phyloP scores from a whole-genome alignment of 2,329 filamentous ascomycete species.

The Dactylellina haptotyla region DNA sequence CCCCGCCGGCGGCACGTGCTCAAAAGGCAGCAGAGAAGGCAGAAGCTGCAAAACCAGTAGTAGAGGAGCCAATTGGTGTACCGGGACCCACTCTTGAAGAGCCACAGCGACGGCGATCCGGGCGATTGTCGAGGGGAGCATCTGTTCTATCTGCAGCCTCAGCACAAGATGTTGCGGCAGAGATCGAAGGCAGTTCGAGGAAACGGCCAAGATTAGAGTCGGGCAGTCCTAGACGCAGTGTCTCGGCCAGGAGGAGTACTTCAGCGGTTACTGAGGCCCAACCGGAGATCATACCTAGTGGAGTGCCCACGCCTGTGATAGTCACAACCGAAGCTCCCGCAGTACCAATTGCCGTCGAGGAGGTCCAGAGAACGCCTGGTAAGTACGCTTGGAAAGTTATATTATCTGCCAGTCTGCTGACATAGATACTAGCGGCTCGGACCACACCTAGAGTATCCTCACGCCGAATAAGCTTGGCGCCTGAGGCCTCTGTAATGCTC shows the following conservation, averaged over 20 bases:
- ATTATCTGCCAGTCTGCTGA: background rate
- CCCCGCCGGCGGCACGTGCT: constrained; percentile 37
- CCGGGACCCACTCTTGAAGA: constrained; percentile 13
- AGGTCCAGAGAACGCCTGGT: constrained; percentile 31
- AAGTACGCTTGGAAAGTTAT: background rate
- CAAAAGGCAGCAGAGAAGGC: constrained; percentile 17
- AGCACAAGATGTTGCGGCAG: constrained; percentile 18
- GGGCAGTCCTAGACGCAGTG: constrained; percentile 23
- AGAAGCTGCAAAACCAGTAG: background rate
- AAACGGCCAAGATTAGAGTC: constrained; percentile 35
- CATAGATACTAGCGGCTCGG: constrained; percentile 18
- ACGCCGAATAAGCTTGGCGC: constrained; percentile 14
- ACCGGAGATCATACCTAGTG: constrained; percentile 10
- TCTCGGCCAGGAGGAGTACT: constrained; percentile 24
- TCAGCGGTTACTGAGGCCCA: constrained; percentile 23
- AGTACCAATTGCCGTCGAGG: background rate
- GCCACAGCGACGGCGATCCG: constrained; percentile 28
- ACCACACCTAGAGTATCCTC: constrained; percentile 27
- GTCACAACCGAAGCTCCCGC: background rate
- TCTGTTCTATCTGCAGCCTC: constrained; percentile 36
- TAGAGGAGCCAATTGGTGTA: background rate
- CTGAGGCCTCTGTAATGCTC: constrained; percentile 22
- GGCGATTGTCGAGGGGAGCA: constrained; percentile 28
- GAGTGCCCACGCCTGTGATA: constrained; percentile 19
- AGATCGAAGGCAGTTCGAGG: constrained; percentile 35